Base-by-base conservation (phyloP, 306 rosid genomes). In the Medicago arabica region DNA sequence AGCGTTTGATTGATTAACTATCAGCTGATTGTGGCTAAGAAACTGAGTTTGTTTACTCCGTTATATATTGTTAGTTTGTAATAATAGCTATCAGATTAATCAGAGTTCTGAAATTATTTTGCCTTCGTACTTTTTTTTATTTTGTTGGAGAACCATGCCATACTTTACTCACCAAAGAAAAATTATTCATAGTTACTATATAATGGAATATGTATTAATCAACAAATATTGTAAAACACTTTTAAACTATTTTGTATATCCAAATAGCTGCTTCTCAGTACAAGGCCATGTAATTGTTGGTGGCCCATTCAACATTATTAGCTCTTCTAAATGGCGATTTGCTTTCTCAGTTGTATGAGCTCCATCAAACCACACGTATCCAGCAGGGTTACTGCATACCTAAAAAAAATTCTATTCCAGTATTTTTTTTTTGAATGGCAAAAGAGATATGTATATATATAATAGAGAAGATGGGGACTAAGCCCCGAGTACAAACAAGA, bases 321-420 rank as follows among this genome's bases (percentile, higher is more conserved):
- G 53, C 58, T 77, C 34, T 25, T 86, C 83, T 25, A 81, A 31
- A 46, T 81, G 83, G 19, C 9, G 38, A 75, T 86, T 76, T 2
- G 67, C 66, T 7, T 13, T 67, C 69, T 88, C 83, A 54, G 82
- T 81, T 3, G 78, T 43, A 77, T 85, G 89, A 31, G 1, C 55
- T 4, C 47, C 77, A 60, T 78, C 89, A 78, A 80, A 83, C 78
- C 55, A 18, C 72, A 80, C 61, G 13, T 78, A 80, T 34, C 81
- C 83, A 59, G 40, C 51, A 6, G 84, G 78, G 53, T 81, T 74
- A 12, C 40, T 69, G 76, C 87, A 76, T 68, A 67, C 17, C 41
- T 84, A 75, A 69, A 14, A 73, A 73, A 14, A 53, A 61, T 50
- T 74, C 64, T 9, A 57, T 67, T 16, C 79, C 72, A 13, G 36